Base-by-base conservation (phyloP, 129 eudicot species). In the Centrapalus pauciflorus region DNA sequence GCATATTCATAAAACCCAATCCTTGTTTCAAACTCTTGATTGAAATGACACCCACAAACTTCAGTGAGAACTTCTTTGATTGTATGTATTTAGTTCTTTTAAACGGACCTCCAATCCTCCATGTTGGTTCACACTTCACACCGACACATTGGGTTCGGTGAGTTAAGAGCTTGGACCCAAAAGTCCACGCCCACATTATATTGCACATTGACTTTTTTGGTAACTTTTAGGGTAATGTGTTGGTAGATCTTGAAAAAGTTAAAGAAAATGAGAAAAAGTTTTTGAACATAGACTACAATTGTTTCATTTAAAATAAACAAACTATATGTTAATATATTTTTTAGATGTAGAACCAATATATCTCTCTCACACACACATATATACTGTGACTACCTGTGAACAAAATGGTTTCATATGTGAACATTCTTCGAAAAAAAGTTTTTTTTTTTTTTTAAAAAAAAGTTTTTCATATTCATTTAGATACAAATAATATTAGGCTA, bases 141-240 rank as follows among this genome's bases (percentile, higher is more conserved):
- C 66, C 78, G 72, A 73, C 77, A 73, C 71, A 41, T 51, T 40
- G 77, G 65, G 69, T 21, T 60, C 61, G 45, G 55, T 72, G 77
- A 72, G 70, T 50, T 49, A 50, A 25, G 43, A 66, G 12, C 24
- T 30, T 16, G 61, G 30, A 69, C 74, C 55, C 54, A 37, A 20
- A 69, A 69, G 74, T 69, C 74, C 55, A 55, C 17, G 27, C 1
- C 34, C 25, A 23, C 64, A 64, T 55, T 26, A 30, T 66, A 27
- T 27, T 2, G 25, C 26, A 16, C 32, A 55, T 38, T 37, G 74
- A 69, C 65, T 40, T 35, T 13, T 38, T n/a, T 6, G 0, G 0
- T 2, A 37, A 50, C 49, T 51, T n/a, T n/a, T 28, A 21, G 10
- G 32, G 7, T n/a, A 43, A 46, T 27, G 17, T 43, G 8, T 27